Evolutionary conservation across 2,329 filamentous ascomycete species (phyloP), one percentile per base, ranked within the genome.

Genomic region (Beauveria australis): DNA sequence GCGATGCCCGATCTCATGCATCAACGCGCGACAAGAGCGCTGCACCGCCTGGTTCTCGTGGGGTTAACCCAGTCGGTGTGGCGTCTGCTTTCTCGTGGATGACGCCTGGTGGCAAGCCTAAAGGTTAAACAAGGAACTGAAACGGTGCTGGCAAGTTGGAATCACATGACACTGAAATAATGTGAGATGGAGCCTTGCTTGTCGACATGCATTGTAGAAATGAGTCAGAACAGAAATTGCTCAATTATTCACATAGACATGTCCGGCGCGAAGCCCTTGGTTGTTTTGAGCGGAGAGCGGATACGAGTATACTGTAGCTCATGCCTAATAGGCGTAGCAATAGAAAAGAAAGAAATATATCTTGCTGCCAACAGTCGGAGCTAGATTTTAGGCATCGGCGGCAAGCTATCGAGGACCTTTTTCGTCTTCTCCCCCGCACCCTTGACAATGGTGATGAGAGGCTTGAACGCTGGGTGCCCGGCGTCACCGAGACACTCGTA

Each of bases 71-170:
- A 0, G 84, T 96, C 19, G 93, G 93, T 9, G 90, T 90, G n/a
- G 93, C 89, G 16, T 94, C 91, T 62, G 93, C 93, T 3, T 97
- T 97, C 76, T 88, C 89, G 14, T 97, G 92, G 92, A 87, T 97
- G 78, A 93, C 89, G 53, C 75, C 80, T 46, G 65, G 73, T 19
- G 70, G 69, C 55, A 79, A 79, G 51, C 53, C 69, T 40, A 74
- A 72, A 65, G 61, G 76, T 2, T 69, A 76, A 10, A 66, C 74
- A 5, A 64, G 71, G 10, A 41, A 48, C 3, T 60, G 30, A 54
- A 22, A 2, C 5, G 19, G 52, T 52, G 18, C 14, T 3, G 43
- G 9, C 18, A 6, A 54, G 19, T 44, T 44, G 9, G 9, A 18
- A 44, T 44, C 22, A 22, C 24, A 9, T 28, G n/a, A 12, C 5